Conservation (phyloP, 169 alveolate genomes). For the Eimeria sp. region DNA sequence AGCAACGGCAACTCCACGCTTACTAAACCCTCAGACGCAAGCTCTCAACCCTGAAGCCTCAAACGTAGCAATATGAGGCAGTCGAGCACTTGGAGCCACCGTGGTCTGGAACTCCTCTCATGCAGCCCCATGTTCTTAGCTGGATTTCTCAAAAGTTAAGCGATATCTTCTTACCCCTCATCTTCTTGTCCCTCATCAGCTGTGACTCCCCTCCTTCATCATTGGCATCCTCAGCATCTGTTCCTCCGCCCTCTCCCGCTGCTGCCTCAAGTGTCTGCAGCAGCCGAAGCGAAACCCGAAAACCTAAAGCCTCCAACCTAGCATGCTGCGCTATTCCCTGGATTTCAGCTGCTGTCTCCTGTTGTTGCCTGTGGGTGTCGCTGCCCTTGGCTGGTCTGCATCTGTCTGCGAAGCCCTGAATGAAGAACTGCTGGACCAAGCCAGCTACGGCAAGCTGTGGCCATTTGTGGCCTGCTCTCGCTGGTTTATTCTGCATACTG, state of each 20-base stretch:
- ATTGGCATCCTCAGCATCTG: slow-evolving; percentile 15
- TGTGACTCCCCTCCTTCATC: slow-evolving; percentile 30
- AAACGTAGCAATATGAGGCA: neutral
- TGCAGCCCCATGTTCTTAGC: neutral
- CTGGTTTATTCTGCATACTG: neutral
- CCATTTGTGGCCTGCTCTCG: neutral
- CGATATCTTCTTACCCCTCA: slow-evolving; percentile 16
- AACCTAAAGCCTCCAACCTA: neutral
- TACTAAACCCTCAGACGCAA: neutral
- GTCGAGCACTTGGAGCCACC: neutral
- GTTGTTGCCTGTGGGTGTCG: neutral
- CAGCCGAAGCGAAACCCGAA: neutral
- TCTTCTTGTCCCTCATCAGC: slow-evolving; percentile 21
- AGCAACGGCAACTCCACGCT: neutral
- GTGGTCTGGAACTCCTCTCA: neutral
- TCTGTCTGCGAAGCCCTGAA: neutral
- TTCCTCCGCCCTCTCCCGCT: slow-evolving; percentile 10
- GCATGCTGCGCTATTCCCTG: neutral
- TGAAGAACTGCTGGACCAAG: neutral
- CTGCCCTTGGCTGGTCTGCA: neutral
- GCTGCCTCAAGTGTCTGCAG: slow-evolving; percentile 35
- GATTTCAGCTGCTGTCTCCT: neutral
- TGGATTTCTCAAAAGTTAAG: neutral
- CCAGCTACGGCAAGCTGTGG: neutral
- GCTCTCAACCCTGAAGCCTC: neutral